Base-by-base conservation (phyloP, 1,284 basidiomycete genomes). In the Cystobasidium pallidum region DNA sequence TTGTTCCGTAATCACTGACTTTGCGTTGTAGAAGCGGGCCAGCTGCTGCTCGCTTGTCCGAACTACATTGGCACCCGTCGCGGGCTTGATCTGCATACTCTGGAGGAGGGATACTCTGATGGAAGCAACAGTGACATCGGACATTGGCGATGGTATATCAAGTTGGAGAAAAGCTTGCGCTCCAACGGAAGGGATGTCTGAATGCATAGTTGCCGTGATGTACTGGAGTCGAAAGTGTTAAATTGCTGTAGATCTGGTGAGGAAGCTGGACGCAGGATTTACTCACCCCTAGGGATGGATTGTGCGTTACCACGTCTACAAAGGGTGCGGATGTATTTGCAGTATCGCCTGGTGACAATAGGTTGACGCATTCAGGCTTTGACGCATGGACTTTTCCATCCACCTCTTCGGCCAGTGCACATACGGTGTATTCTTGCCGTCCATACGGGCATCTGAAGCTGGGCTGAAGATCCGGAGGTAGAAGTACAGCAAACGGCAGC, bases 401-500 rank as follows among this genome's bases (percentile, higher is more conserved):
- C 10, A 54, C 51, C n/a, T 54, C 51, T 10, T 54, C 51, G 11
- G 51, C 51, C 24, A 28, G 30, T 13, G 51, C 51, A 13, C 19
- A 28, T 28, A 54, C 51, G 26, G 11, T 54, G 30, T 54, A 54
- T 2, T 54, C 51, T n/a, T 54, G 51, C 19, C 51, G 11, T 26
- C 51, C 51, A 32, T 54, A 54, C 24, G 51, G 51, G 19, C 51
- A 54, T 15, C n/a, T 26, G 51, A 54, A 54, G 51, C 51, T 54
- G 15, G 51, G 51, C 30, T 54, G 51, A 54, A 54, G 51, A 28
- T 54, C 51, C 8, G 51, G 30, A 54, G 51, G 51, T 11, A 54
- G 26, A 10, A 54, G 51, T 11, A 54, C 51, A 54, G 51, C 51
- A 28, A 54, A 54, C 26, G 51, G 51, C n/a, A 54, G 24, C 30